These are phyloP conservation scores for Fragaria iinumae DNA, from an alignment of 306 rosid species.

Conservation along the genomic window DNA sequence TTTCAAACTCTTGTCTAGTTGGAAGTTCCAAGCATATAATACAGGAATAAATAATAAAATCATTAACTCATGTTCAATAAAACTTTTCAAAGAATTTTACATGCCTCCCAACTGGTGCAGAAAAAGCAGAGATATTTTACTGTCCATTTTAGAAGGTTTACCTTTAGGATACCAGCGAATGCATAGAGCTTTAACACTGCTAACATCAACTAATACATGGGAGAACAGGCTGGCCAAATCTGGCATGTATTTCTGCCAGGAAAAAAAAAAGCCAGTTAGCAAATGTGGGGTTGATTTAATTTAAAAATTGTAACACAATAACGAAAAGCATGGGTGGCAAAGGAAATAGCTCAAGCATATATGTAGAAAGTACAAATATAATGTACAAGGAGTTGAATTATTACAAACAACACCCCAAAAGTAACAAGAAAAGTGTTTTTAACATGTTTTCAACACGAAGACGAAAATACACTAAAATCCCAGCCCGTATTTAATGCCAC, in stretches of 20 bases:
- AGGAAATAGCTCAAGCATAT: background rate
- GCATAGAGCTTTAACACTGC: conserved; percentile 83
- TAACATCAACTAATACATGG: conserved; percentile 93
- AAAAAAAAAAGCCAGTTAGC: conserved; percentile 7
- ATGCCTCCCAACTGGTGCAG: background rate
- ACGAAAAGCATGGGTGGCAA: background rate
- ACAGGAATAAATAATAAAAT: background rate
- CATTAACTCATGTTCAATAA: background rate
- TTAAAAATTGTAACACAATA: background rate
- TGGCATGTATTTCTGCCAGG: conserved; percentile 92
- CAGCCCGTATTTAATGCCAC: background rate
- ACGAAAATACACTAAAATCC: background rate
- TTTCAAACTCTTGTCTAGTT: background rate
- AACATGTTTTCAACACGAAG: background rate
- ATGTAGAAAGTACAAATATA: too few species aligned
- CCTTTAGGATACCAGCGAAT: conserved; percentile 92
- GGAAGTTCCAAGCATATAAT: background rate
- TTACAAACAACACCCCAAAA: too few species aligned
- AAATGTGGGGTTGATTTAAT: conserved; percentile 6
- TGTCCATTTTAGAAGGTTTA: conserved; percentile 21
- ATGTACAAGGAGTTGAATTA: too few species aligned
- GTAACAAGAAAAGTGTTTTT: background rate
- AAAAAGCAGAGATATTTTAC: background rate
- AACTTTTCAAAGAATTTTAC: background rate
- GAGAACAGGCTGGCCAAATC: conserved; percentile 85